Evolutionary conservation across 2,329 filamentous ascomycete genomes (phyloP).

Genomic region (Grosmannia clavigera): DNA sequence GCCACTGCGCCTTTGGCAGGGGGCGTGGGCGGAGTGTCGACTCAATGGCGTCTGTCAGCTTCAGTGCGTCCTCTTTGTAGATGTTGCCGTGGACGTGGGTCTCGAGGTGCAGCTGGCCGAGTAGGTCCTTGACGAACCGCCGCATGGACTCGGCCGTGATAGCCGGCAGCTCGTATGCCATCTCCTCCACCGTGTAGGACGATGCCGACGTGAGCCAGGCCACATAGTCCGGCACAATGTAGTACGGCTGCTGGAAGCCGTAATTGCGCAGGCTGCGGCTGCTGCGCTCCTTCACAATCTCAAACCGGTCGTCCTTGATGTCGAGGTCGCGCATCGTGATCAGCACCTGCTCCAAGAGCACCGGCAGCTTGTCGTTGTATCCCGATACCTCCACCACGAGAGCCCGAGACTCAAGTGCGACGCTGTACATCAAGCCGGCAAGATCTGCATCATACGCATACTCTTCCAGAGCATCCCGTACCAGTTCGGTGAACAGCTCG

Average conservation of each 20-base stretch:
- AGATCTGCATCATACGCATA: constrained; percentile 95
- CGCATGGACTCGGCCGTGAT: constrained; percentile 65
- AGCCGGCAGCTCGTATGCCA: constrained; percentile 61
- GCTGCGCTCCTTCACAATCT: constrained; percentile 79
- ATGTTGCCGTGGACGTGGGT: constrained; percentile 83
- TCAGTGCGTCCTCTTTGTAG: constrained; percentile 84
- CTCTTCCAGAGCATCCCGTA: constrained; percentile 78
- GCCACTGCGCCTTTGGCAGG: constrained; percentile 69
- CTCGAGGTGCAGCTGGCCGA: constrained; percentile 79
- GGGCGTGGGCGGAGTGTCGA: constrained; percentile 60
- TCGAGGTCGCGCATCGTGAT: constrained; percentile 73
- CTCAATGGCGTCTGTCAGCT: constrained; percentile 73
- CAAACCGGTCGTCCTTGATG: constrained; percentile 76
- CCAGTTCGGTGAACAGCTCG: constrained; percentile 70
- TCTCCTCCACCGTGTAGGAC: constrained; percentile 67
- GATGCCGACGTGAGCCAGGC: constrained; percentile 68
- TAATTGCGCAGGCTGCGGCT: constrained; percentile 70
- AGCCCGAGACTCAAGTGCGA: constrained; percentile 61
- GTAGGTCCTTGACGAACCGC: constrained; percentile 65
- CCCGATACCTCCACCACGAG: constrained; percentile 70
- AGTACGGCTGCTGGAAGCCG: constrained; percentile 78
- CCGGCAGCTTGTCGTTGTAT: constrained; percentile 92
- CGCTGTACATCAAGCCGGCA: constrained; percentile 72
- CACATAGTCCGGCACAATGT: constrained; percentile 74
- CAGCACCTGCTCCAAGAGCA: constrained; percentile 81